These are phyloP conservation scores for Colletotrichum aenigma DNA, from an alignment of 2,329 filamentous ascomycete species.

Conservation along the genomic window DNA sequence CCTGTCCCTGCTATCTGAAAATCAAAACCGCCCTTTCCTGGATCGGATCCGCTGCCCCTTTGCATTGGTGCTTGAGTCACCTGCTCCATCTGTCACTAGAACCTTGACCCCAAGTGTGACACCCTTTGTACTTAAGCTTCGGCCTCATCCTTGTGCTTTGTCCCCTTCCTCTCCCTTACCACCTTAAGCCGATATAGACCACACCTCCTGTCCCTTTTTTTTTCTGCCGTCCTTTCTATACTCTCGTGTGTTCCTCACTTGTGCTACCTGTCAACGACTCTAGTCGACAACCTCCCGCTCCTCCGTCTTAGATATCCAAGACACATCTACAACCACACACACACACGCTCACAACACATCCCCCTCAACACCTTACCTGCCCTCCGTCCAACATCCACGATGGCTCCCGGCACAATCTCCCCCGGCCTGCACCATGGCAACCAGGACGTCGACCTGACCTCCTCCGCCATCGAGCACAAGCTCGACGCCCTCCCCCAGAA, in stretches of 20 bases:
- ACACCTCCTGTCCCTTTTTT: background rate
- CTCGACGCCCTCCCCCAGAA: constrained; percentile 35
- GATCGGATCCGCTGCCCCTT: constrained; percentile 17
- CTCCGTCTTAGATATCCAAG: background rate
- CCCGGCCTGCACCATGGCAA: constrained; percentile 44
- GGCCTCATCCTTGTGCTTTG: constrained; percentile 14
- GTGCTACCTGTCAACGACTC: background rate
- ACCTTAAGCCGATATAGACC: constrained; percentile 9
- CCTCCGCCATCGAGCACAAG: constrained; percentile 56
- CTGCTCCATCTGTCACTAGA: constrained; percentile 21
- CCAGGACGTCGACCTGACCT: constrained; percentile 56
- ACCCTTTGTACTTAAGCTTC: constrained; percentile 19
- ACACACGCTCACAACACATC: background rate
- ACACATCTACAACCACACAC: background rate
- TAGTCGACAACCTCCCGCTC: background rate
- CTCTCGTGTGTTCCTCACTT: background rate
- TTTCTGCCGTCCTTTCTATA: background rate
- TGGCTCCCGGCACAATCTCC: constrained; percentile 31
- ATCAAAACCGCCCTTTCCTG: background rate
- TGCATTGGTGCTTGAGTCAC: constrained; percentile 22
- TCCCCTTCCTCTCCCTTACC: background rate
- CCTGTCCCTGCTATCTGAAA: constrained; percentile 20
- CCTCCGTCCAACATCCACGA: constrained; percentile 1
- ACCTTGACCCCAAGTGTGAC: constrained; percentile 8
- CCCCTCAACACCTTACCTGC: background rate